Evolutionary conservation across 2,329 filamentous ascomycete genomes (phyloP).

Genomic region (Fusarium oxysporum): DNA sequence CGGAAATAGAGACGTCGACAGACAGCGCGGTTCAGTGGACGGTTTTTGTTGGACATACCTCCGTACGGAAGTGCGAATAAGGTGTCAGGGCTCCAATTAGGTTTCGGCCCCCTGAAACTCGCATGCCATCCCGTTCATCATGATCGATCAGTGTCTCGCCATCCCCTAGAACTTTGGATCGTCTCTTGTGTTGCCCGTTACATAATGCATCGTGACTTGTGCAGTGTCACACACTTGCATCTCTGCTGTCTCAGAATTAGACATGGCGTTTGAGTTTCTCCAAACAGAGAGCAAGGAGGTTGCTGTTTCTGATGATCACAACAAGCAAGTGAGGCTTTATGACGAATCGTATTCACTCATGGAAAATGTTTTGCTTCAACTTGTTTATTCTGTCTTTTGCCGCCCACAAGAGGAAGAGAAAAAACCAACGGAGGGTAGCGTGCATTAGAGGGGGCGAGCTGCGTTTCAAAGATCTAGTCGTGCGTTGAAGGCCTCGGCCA

Average conservation of each 20-base stretch:
- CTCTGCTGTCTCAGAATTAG: constrained; percentile 22
- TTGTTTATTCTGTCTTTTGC: neutral
- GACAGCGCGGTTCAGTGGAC: neutral
- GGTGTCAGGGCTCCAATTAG: constrained; percentile 22
- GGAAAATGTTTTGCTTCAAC: neutral
- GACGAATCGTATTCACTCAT: constrained; percentile 23
- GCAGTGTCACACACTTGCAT: constrained; percentile 4
- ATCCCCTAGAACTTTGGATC: constrained; percentile 28
- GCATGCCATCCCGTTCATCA: constrained; percentile 21
- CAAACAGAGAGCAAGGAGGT: constrained; percentile 11
- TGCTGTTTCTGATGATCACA: constrained; percentile 6
- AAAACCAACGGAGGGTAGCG: constrained; percentile 6
- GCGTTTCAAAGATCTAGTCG: constrained; percentile 29
- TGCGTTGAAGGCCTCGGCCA: constrained; percentile 25
- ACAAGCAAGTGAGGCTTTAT: constrained; percentile 5
- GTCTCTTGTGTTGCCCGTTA: constrained; percentile 22
- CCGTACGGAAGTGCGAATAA: constrained; percentile 18
- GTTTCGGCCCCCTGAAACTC: constrained; percentile 35
- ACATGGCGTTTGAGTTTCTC: constrained; percentile 16
- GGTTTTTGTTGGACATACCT: neutral
- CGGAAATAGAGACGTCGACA: neutral
- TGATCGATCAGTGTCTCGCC: constrained; percentile 18
- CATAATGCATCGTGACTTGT: constrained; percentile 10
- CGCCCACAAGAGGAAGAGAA: constrained; percentile 1
- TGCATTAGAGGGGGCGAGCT: constrained; percentile 20